Evolutionary conservation across 176 grass and related monocot species (phyloP).

Genomic region (Paspalum notatum): DNA sequence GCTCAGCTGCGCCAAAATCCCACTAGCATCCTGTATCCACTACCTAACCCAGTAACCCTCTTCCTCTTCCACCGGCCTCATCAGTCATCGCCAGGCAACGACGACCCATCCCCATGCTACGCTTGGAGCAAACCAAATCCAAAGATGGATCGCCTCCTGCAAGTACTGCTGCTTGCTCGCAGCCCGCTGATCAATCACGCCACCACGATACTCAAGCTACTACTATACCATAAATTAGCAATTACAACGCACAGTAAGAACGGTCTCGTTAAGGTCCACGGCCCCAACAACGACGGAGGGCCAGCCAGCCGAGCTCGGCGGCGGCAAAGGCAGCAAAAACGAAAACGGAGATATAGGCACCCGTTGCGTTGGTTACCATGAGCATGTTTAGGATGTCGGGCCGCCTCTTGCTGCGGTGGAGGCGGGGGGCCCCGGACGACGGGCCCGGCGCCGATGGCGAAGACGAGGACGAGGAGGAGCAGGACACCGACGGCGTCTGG

Average conservation of each 20-base stretch:
- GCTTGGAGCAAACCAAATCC: not conserved
- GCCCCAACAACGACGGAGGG: not conserved
- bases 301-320: not conserved
- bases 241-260: not conserved
- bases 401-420: constrained; percentile 5
- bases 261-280: not conserved
- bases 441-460: constrained; percentile 11
- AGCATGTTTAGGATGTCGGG: constrained; percentile 40
- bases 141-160: not conserved
- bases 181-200: not conserved
- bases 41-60: not conserved
- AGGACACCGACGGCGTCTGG: constrained; percentile 14
- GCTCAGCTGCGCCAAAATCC: not conserved
- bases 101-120: not conserved
- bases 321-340: not conserved
- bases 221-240: not conserved
- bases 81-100: not conserved
- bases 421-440: not conserved
- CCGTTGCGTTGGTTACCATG: not conserved
- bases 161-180: not conserved
- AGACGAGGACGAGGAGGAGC: constrained; percentile 28
- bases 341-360: not conserved
- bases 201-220: not conserved
- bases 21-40: not conserved
- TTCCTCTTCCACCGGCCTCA: not conserved